These are phyloP conservation scores for Schoenoplectus tabernaemontani DNA, from an alignment of 202 grass and related monocot genomes.

Conservation along the genomic window DNA sequence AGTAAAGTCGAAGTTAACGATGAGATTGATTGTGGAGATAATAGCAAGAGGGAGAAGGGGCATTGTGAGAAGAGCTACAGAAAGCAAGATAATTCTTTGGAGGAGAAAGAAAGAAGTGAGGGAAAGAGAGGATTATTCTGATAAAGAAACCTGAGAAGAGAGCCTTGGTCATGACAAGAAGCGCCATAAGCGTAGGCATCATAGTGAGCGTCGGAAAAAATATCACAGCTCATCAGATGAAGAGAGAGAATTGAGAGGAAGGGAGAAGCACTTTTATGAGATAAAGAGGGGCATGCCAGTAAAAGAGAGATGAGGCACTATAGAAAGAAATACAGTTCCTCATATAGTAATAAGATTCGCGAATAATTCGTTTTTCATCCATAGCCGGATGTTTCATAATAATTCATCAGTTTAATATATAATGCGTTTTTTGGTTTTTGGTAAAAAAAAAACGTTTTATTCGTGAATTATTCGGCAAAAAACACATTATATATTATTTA, in stretches of 20 bases:
- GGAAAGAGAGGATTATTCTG: conserved; percentile 26
- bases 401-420: too few species aligned
- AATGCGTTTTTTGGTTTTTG: too few species aligned
- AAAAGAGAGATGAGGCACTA: conserved; percentile 19
- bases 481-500: too few species aligned
- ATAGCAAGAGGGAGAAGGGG: conserved; percentile 21
- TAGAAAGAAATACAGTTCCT: too few species aligned
- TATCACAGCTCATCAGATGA: conserved; percentile 21
- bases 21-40: background rate
- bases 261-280: conserved; percentile 10
- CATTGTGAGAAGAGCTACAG: conserved; percentile 35
- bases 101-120: conserved; percentile 29
- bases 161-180: conserved; percentile 36
- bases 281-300: conserved; percentile 13
- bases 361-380: too few species aligned
- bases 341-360: too few species aligned
- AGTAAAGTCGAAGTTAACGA: conserved; percentile 19
- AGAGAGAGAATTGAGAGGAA: conserved; percentile 20
- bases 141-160: conserved; percentile 46
- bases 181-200: conserved; percentile 37
- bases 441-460: too few species aligned
- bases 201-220: conserved; percentile 29
- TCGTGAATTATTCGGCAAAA: too few species aligned
- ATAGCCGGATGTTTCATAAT: too few species aligned
- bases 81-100: conserved; percentile 34